A percentile compares a stretch with the other conserved stretches of the same genome.
These are phyloP conservation scores for Flaveria robusta DNA, from an alignment of 129 eudicot genomes.

Conservation along the genomic window DNA sequence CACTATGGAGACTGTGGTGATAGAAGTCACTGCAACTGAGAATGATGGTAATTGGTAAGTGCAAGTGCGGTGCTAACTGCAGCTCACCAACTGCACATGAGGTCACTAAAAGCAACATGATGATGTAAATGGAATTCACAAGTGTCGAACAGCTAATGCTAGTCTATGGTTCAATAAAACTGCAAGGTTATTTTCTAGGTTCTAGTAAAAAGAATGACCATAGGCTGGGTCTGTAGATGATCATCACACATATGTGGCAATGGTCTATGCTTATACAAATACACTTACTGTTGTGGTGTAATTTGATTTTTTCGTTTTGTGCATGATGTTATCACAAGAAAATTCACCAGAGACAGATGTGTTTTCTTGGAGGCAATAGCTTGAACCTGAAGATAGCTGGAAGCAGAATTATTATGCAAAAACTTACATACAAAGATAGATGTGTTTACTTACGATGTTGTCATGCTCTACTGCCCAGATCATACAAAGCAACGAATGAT, in stretches of 20 bases:
- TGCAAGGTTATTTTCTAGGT: constrained; percentile 6
- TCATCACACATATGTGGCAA: constrained; percentile 18
- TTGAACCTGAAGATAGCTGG: neutral
- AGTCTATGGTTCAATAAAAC: constrained; percentile 33
- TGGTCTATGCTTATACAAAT: constrained; percentile 19
- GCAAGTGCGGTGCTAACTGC: constrained; percentile 71
- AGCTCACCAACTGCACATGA: constrained; percentile 53
- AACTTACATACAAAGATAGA: too few relatives aligned
- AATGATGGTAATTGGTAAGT: constrained; percentile 58
- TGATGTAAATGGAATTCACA: neutral
- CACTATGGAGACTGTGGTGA: constrained; percentile 41
- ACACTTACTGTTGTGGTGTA: neutral
- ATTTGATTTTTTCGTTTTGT: neutral
- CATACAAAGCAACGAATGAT: too few relatives aligned
- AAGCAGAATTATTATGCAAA: neutral
- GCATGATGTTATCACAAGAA: neutral
- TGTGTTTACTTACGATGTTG: too few relatives aligned
- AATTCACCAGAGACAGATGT: neutral
- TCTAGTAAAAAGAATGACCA: constrained; percentile 1
- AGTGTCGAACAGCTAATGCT: constrained; percentile 20
- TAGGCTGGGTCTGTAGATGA: constrained; percentile 27
- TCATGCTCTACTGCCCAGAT: too few relatives aligned
- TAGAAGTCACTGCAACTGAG: constrained; percentile 52
- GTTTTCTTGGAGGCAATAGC: neutral
- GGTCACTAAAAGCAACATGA: constrained; percentile 44